Conservation (phyloP, 1,284 basidiomycete species). For the Fomes fomentarius region DNA sequence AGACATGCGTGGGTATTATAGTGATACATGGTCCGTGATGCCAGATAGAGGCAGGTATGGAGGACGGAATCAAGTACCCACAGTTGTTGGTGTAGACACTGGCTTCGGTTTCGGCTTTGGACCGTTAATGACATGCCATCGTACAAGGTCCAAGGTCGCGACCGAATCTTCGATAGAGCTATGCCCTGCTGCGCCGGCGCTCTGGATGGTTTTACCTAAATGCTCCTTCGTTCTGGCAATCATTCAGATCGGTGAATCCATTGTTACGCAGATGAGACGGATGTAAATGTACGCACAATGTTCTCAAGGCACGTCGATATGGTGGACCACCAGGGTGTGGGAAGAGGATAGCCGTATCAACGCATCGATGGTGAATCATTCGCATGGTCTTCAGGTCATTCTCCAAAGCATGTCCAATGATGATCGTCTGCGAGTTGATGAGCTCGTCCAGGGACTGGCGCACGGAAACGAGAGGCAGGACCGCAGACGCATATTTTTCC, state of each 20-base stretch:
- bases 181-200: slow-evolving; percentile 76
- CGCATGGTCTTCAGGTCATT: slow-evolving; percentile 89
- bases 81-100: neutral
- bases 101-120: slow-evolving; percentile 41
- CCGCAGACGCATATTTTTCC: slow-evolving; percentile 57
- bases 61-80: neutral
- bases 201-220: slow-evolving; percentile 78
- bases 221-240: slow-evolving; percentile 72
- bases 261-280: neutral
- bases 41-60: neutral
- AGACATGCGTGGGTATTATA: slow-evolving; percentile 6
- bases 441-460: slow-evolving; percentile 68
- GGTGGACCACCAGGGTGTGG: slow-evolving; percentile 82
- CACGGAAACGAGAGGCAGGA: slow-evolving; percentile 66
- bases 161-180: slow-evolving; percentile 84
- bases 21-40: neutral
- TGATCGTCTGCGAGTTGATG: slow-evolving; percentile 78
- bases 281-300: slow-evolving; percentile 60
- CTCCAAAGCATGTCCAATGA: slow-evolving; percentile 86
- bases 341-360: slow-evolving; percentile 86
- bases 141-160: slow-evolving; percentile 85
- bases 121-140: slow-evolving; percentile 67
- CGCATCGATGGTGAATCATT: slow-evolving; percentile 78
- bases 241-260: neutral
- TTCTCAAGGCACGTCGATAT: slow-evolving; percentile 75